These are phyloP conservation scores for Iberis amara DNA, from an alignment of 441 rosid genomes.

Conservation along the genomic window DNA sequence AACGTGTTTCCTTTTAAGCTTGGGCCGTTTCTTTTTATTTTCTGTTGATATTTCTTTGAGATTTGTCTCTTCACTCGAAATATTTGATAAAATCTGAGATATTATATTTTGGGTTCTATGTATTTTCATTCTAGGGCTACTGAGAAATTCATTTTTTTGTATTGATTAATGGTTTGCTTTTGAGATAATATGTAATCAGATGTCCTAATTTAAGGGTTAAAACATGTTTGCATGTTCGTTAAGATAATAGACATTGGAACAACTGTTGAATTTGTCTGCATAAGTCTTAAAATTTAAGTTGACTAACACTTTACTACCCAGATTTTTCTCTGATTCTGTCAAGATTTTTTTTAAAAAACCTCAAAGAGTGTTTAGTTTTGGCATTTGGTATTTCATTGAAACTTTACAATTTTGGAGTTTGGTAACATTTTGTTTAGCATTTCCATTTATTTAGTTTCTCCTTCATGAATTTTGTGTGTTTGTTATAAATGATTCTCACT, in stretches of 20 bases:
- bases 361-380: not conserved
- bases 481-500: slow-evolving; percentile 1
- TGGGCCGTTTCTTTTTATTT: not conserved
- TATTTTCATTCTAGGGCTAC: slow-evolving; percentile 12
- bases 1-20: not conserved
- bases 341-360: not conserved
- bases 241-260: not conserved
- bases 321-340: slow-evolving; percentile 5
- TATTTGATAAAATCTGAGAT: not conserved
- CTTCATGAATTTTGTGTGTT: not conserved
- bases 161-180: slow-evolving; percentile 18
- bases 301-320: slow-evolving; percentile 9
- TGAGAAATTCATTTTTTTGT: not conserved
- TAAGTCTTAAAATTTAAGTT: not conserved
- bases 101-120: not conserved
- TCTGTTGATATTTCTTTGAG: slow-evolving; percentile 10
- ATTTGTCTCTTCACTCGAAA: slow-evolving; percentile 14
- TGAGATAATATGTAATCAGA: slow-evolving; percentile 16
- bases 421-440: slow-evolving; percentile 1
- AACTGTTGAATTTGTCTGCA: slow-evolving; percentile 1
- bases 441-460: not conserved
- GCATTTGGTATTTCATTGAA: not conserved
- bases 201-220: slow-evolving; percentile 16
- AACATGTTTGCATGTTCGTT: slow-evolving; percentile 27
- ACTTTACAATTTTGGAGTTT: not conserved